Evolutionary conservation across 2,329 filamentous ascomycete species (phyloP).

Genomic region (Arthroderma sp.): DNA sequence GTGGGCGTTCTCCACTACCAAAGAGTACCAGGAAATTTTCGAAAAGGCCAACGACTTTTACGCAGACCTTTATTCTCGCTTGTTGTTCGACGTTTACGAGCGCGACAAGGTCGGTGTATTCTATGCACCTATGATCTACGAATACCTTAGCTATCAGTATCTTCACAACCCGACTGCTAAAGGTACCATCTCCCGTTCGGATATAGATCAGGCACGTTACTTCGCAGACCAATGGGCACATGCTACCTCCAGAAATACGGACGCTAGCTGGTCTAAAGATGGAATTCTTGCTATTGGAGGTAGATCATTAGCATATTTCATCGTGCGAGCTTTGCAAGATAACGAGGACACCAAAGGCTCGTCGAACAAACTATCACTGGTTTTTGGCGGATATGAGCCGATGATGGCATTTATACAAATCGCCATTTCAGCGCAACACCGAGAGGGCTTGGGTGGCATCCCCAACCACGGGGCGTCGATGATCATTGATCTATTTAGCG

Average conservation of each 20-base stretch:
- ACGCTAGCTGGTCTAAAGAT: constrained; percentile 12
- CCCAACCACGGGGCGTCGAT: constrained; percentile 39
- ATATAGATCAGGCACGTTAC: constrained; percentile 29
- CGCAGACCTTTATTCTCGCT: constrained; percentile 30
- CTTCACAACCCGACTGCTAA: constrained; percentile 39
- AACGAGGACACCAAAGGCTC: constrained; percentile 30
- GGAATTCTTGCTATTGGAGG: constrained; percentile 33
- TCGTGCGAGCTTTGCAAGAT: constrained; percentile 29
- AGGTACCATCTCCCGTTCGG: constrained; percentile 20
- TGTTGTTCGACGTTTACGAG: constrained; percentile 34
- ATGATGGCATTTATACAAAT: constrained; percentile 42
- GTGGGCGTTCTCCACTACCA: constrained; percentile 32
- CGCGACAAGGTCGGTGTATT: constrained; percentile 35
- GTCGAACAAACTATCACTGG: constrained; percentile 34
- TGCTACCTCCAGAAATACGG: constrained; percentile 19
- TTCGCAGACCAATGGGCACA: constrained; percentile 37
- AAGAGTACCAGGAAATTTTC: constrained; percentile 25
- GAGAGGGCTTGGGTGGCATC: constrained; percentile 31
- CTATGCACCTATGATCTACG: constrained; percentile 44
- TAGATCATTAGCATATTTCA: constrained; percentile 30
- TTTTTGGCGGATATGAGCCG: constrained; percentile 41
- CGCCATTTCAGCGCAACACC: constrained; percentile 11
- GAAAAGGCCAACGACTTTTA: constrained; percentile 36
- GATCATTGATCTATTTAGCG: constrained; percentile 42
- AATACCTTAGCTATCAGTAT: constrained; percentile 45